Conservation (phyloP, 768 basidiomycete genomes). For the Mycena epipterygia region DNA sequence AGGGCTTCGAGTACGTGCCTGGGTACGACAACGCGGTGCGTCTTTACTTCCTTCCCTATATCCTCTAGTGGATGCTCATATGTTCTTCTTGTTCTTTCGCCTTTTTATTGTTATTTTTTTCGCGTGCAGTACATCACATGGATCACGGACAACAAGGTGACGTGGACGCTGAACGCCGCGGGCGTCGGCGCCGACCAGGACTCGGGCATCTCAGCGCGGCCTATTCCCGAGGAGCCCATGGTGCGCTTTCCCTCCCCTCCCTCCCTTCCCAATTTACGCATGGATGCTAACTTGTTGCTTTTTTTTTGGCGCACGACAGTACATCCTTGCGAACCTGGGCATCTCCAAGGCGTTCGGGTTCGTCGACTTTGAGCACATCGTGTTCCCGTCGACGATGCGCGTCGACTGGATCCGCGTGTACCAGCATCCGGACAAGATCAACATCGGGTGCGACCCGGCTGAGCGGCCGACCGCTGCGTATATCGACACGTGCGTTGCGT, state of each 20-base stretch:
- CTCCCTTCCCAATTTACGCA: slow-evolving; percentile 53
- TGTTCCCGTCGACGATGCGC: slow-evolving; percentile 72
- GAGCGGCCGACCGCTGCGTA: slow-evolving; percentile 83
- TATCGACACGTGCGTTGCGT: slow-evolving; percentile 71
- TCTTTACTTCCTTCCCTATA: slow-evolving; percentile 45
- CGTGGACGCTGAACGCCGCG: slow-evolving; percentile 69
- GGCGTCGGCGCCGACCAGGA: slow-evolving; percentile 65
- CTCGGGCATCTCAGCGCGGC: slow-evolving; percentile 68
- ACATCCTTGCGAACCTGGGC: slow-evolving; percentile 80
- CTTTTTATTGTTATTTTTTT: slow-evolving; percentile 32
- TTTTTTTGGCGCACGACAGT: slow-evolving; percentile 61
- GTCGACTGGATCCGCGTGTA: slow-evolving; percentile 90
- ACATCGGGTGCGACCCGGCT: slow-evolving; percentile 79
- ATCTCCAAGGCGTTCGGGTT: slow-evolving; percentile 78
- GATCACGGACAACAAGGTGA: slow-evolving; percentile 66
- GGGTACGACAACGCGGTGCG: slow-evolving; percentile 57
- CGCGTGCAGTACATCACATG: slow-evolving; percentile 72
- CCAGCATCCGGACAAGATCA: slow-evolving; percentile 61
- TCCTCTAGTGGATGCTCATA: neutral
- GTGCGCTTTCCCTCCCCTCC: slow-evolving; percentile 45
- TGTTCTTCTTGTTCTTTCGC: slow-evolving; percentile 46
- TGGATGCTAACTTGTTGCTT: too few species aligned
- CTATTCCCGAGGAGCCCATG: slow-evolving; percentile 82
- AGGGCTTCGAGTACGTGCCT: slow-evolving; percentile 70
- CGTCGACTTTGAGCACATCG: slow-evolving; percentile 70